A percentile compares a stretch with the other conserved stretches of the same genome.
Conservation (phyloP, 1,139 yeast species). For the Yamadazyma aaseri region DNA sequence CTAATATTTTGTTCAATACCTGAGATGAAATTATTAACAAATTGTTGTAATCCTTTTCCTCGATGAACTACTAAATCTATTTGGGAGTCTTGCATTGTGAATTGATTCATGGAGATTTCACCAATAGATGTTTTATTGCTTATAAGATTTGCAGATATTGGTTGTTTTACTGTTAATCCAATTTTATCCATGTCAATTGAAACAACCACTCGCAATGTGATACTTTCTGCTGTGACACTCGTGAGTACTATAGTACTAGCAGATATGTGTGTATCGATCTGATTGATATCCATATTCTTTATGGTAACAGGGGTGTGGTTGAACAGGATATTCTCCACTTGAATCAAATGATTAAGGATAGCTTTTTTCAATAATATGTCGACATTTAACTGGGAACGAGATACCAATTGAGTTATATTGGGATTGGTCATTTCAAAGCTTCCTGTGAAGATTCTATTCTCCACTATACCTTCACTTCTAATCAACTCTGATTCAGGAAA, state of each 20-base stretch:
- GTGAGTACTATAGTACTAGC: conserved; percentile 1
- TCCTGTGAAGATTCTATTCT: conserved; percentile 2
- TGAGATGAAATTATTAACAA: conserved; percentile 8
- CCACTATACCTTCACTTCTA: conserved; percentile 1
- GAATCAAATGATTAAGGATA: conserved; percentile 1
- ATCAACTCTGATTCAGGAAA: conserved; percentile 1
- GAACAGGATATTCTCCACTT: not conserved
- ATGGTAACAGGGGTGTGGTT: not conserved
- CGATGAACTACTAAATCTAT: not conserved
- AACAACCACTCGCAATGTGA: conserved; percentile 1
- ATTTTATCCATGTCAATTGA: conserved; percentile 1
- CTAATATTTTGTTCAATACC: not conserved
- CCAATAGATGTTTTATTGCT: not conserved
- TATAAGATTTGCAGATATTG: not conserved
- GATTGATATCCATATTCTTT: conserved; percentile 4
- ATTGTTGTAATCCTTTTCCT: not conserved
- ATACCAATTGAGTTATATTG: not conserved
- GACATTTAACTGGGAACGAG: not conserved
- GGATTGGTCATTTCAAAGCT: conserved; percentile 3
- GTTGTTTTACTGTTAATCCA: not conserved
- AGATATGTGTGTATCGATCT: conserved; percentile 4
- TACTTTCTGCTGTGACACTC: not conserved
- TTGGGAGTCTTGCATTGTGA: not conserved
- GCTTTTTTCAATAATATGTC: not conserved
- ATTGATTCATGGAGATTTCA: not conserved